Base-by-base conservation (phyloP, 2,329 filamentous ascomycete genomes). In the Myriosclerotinia scirpicola region DNA sequence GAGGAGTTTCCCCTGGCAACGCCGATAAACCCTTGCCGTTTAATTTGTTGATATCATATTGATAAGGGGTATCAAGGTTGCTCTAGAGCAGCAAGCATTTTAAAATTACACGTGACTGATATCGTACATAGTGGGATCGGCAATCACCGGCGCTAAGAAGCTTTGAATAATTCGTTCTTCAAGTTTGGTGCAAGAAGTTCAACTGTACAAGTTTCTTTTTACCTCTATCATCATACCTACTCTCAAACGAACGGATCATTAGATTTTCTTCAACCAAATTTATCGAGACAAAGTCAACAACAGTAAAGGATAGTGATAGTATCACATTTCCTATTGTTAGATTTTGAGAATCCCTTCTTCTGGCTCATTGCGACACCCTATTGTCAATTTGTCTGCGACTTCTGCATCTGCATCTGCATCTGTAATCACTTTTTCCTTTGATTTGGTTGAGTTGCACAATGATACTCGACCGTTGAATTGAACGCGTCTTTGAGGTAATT, bases 401-500 rank as follows among this genome's bases (percentile, higher is more conserved):
- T 48, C 17, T 65, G 42, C 20, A 22, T 52, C 34, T 59, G 54
- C 50, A 59, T 48, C 17, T 65, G 42, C 20, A 22, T 52, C 34
- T 59, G 54, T 59, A 59, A 34, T 66, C 62, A n/a, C 63, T 53
- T 65, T 54, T 54, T 38, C 55, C 54, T 40, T 54, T 55, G 74
- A 69, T 71, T 64, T 50, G 58, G 15, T 65, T 72, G 70, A 69
- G 69, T 72, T 68, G 70, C 69, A 70, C 62, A 46, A 71, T 71
- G 69, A 64, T 69, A 54, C 61, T 67, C 69, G 70, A 69, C 67
- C 63, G 65, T 67, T 71, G 61, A 69, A 46, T 66, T 70, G 64
- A 69, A 59, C 69, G 68, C 67, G 66, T 44, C 62, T 65, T 65
- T 36, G 67, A 69, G 61, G 70, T 64, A 60, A 64, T 42, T 59